Evolutionary conservation across 257 asterid genomes (phyloP).

Genomic region (Nyctanthes arbortristis): DNA sequence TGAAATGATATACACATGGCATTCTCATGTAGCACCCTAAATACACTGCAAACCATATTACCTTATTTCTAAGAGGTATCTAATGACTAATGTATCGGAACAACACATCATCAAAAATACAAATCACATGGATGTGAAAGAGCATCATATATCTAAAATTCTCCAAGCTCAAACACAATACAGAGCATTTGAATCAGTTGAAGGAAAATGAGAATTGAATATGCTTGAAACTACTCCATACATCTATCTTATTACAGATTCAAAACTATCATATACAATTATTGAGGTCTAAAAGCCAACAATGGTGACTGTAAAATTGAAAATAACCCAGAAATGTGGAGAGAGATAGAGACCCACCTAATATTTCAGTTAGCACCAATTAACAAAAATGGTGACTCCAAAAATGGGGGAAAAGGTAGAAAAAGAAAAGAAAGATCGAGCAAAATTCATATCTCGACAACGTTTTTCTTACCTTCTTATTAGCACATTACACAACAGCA

Average conservation of each 20-base stretch:
- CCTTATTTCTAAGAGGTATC: neutral
- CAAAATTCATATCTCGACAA: constrained; percentile 9
- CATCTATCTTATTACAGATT: no score
- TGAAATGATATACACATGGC: no score
- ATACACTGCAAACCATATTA: no score
- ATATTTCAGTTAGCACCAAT: constrained; percentile 5
- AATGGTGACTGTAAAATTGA: neutral
- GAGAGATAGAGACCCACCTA: neutral
- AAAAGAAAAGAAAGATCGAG: neutral
- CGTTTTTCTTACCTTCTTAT: constrained; percentile 65
- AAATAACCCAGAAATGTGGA: neutral
- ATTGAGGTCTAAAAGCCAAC: neutral
- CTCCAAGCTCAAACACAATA: neutral
- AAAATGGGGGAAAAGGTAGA: no score
- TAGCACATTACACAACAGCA: constrained; percentile 79
- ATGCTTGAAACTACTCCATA: neutral
- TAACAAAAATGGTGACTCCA: no score
- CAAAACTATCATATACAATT: neutral
- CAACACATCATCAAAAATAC: neutral
- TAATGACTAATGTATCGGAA: neutral
- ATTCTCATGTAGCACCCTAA: no score
- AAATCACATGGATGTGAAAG: neutral
- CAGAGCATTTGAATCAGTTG: neutral
- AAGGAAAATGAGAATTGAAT: neutral
- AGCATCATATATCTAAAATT: neutral